Evolutionary conservation across 2,329 filamentous ascomycete species (phyloP).

Genomic region (Ceratocystis diversiconidia): DNA sequence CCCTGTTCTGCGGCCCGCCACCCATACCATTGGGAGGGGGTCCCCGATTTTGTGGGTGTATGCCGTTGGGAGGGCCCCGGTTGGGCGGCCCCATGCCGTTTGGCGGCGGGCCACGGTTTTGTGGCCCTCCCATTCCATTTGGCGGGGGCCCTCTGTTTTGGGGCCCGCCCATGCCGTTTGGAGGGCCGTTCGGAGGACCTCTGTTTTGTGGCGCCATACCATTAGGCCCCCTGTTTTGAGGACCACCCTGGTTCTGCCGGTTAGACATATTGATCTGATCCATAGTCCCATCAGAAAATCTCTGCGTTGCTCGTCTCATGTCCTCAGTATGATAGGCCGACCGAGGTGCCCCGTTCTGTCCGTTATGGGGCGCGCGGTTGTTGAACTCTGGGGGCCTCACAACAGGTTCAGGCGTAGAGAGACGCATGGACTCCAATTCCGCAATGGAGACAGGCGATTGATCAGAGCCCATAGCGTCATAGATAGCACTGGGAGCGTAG

Average conservation of each 20-base stretch:
- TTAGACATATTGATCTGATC: slow-evolving; percentile 51
- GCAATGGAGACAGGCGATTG: slow-evolving; percentile 28
- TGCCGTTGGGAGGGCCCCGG: slow-evolving; percentile 2
- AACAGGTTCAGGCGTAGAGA: slow-evolving; percentile 61
- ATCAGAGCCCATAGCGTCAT: slow-evolving; percentile 17
- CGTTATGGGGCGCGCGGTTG: slow-evolving; percentile 52
- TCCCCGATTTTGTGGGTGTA: neutral
- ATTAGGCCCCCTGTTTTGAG: slow-evolving; percentile 7
- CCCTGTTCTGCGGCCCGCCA: slow-evolving; percentile 7
- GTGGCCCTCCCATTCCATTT: neutral
- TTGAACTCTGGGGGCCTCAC: slow-evolving; percentile 64
- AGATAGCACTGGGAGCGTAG: slow-evolving; percentile 15
- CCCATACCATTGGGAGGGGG: slow-evolving; percentile 4
- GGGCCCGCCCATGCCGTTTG: slow-evolving; percentile 1
- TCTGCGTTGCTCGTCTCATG: slow-evolving; percentile 65
- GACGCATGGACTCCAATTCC: slow-evolving; percentile 40
- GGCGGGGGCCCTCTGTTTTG: slow-evolving; percentile 4
- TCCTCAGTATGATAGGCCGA: slow-evolving; percentile 59
- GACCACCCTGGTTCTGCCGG: neutral
- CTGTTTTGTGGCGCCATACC: neutral
- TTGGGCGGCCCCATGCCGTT: neutral
- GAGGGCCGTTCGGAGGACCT: neutral
- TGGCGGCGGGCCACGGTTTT: neutral
- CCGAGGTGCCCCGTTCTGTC: slow-evolving; percentile 43
- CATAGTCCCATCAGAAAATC: slow-evolving; percentile 69